A percentile compares a stretch with the other conserved stretches of the same genome.
Conservation (phyloP, 2,329 filamentous ascomycete species). For the Calonectria montana region DNA sequence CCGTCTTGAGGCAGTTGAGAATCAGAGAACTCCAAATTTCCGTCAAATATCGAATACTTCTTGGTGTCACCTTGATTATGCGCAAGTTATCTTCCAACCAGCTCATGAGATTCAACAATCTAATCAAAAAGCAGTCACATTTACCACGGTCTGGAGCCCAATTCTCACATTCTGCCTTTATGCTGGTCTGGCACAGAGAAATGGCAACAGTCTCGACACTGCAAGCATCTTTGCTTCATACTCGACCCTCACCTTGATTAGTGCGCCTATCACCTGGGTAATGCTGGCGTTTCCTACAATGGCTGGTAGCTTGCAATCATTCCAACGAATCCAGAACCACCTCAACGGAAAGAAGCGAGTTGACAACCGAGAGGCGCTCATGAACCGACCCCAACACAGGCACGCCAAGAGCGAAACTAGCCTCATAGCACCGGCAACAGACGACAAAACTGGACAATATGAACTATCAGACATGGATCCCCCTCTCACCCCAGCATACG, state of each 20-base stretch:
- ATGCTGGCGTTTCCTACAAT: slow-evolving; percentile 35
- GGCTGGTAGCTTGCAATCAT: slow-evolving; percentile 33
- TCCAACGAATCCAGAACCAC: slow-evolving; percentile 42
- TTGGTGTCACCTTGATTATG: slow-evolving; percentile 30
- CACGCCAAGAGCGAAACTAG: slow-evolving; percentile 1
- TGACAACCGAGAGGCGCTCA: slow-evolving; percentile 24
- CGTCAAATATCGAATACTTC: slow-evolving; percentile 35
- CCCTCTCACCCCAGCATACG: neutral
- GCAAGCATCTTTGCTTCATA: slow-evolving; percentile 33
- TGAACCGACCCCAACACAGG: neutral
- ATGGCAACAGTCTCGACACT: slow-evolving; percentile 17
- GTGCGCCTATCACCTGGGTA: slow-evolving; percentile 32
- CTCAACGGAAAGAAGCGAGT: slow-evolving; percentile 32
- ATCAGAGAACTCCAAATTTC: slow-evolving; percentile 35
- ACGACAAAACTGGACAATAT: neutral
- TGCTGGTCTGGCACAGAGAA: slow-evolving; percentile 25
- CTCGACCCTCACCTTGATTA: slow-evolving; percentile 37
- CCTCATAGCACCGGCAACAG: neutral
- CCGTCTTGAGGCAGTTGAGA: slow-evolving; percentile 33
- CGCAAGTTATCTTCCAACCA: slow-evolving; percentile 12
- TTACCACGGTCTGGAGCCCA: slow-evolving; percentile 31
- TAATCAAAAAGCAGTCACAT: slow-evolving; percentile 23
- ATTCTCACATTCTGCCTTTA: slow-evolving; percentile 36
- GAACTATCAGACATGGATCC: slow-evolving; percentile 14
- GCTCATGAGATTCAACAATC: neutral